phyloP scores from a whole-genome alignment of 768 basidiomycete genomes.

The Chalciporus piperatus region DNA sequence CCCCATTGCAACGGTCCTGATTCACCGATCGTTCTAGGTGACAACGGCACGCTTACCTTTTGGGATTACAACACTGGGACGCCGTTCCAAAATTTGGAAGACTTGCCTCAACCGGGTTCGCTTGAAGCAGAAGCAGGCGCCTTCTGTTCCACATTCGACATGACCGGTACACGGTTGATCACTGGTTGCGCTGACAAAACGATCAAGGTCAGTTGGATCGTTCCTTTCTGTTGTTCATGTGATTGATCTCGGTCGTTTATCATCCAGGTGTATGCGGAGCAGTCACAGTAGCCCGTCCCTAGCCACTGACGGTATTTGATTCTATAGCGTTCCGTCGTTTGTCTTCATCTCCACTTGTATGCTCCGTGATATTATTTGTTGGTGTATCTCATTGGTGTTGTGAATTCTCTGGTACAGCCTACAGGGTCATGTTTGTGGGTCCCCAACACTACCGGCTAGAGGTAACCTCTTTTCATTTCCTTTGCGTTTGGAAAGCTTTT shows the following conservation, averaged over 20 bases:
- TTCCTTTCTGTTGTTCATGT: neutral
- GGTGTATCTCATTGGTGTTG: neutral
- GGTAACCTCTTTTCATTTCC: neutral
- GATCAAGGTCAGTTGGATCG: conserved; percentile 69
- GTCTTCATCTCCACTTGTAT: neutral
- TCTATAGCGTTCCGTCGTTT: neutral
- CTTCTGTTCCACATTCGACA: conserved; percentile 96
- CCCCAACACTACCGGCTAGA: neutral
- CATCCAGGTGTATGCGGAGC: conserved; percentile 66
- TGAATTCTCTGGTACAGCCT: no score
- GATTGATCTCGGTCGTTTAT: neutral
- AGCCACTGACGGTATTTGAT: neutral
- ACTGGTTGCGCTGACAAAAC: conserved; percentile 99
- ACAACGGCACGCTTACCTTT: conserved; percentile 86
- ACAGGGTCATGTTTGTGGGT: no score
- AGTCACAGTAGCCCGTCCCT: conserved; percentile 42
- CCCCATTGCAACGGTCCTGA: neutral
- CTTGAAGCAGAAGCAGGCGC: conserved; percentile 96
- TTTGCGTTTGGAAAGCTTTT: no score
- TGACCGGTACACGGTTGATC: conserved; percentile 90
- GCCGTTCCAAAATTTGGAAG: conserved; percentile 92
- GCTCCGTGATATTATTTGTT: neutral
- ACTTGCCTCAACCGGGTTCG: conserved; percentile 95
- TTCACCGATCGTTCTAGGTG: conserved; percentile 47
- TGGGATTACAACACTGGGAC: conserved; percentile 97